Evolutionary conservation across 306 rosid species (phyloP).

Genomic region (Citrullus colocynthis): DNA sequence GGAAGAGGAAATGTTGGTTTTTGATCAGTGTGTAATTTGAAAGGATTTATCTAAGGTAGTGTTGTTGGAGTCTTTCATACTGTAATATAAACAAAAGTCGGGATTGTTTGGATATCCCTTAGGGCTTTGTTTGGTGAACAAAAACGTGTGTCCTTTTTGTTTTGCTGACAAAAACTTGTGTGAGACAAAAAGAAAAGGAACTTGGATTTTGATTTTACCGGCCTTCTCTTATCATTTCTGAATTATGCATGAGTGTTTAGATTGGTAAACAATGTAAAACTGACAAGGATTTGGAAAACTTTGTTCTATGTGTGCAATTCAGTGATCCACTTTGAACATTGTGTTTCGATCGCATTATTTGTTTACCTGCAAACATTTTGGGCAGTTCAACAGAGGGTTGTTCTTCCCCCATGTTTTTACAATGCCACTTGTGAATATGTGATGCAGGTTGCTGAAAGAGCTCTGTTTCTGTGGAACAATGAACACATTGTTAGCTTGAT

Average conservation of each 20-base stretch:
- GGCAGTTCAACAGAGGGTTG: neutral
- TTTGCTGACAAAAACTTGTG: neutral
- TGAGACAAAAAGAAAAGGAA: neutral
- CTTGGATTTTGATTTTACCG: neutral
- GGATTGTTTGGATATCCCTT: too few relatives aligned
- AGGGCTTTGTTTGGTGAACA: neutral
- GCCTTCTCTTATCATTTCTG: neutral
- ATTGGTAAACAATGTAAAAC: neutral
- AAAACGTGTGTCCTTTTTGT: neutral
- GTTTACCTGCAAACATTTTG: neutral
- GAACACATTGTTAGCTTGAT: constrained; percentile 88
- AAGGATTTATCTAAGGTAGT: neutral
- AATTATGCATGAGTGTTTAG: neutral
- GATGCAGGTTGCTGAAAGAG: constrained; percentile 91
- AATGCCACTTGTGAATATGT: neutral
- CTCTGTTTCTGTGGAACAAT: constrained; percentile 90
- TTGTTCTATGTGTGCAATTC: neutral
- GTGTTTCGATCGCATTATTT: neutral
- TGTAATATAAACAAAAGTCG: too few relatives aligned
- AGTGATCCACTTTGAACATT: neutral
- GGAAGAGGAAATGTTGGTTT: neutral
- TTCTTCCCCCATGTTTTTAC: neutral
- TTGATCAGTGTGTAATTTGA: neutral
- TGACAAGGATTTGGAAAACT: neutral
- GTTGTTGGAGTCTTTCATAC: neutral